Evolutionary conservation across 2,329 filamentous ascomycete species (phyloP), one percentile per base, ranked within the genome.

Genomic region (Anisogramma anomala): DNA sequence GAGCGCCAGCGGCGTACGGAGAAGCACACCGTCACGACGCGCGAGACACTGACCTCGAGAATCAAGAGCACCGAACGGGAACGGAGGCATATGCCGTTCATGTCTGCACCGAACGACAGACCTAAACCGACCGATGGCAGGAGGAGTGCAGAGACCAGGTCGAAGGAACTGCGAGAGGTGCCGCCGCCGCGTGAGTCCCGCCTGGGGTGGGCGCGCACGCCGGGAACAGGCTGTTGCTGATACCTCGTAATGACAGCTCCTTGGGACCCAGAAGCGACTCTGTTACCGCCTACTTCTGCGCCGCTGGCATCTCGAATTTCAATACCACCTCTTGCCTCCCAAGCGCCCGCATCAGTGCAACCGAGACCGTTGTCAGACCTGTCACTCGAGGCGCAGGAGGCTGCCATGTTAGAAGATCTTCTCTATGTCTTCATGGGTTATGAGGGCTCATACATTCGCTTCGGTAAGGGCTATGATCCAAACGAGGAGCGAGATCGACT

Each of bases 381-480:
- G 45, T 78, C 79, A 1, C 65, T 93, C 20, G 82, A 93, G 49
- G 74, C 75, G 2, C 91, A 98, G 59, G 91, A 98, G 63, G 76
- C 79, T 18, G 83, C 78, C 7, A 82, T 98, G 34, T 69, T 96
- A 32, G 88, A 95, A 52, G 91, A 98, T 53, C 64, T 98, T 13
- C 63, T 96, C 26, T 95, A 89, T 56, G 87, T 94, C 4, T 93
- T 96, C 53, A 95, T 98, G 88, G 91, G 91, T 18, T 94, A 87
- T 49, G 91, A 98, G 62, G 91, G 91, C n/a, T 87, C 94, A 59
- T 96, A 96, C 57, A 84, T 98, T 47, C 83, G 85, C 41, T 96
- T 86, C 57, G 74, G 74, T 44, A 82, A 85, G 50, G 74, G 75
- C 7, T 96, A 94, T 58, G 80, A 94, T 51, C 86, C 88, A 0